These are phyloP conservation scores for Eucalyptus sp. DNA, from an alignment of 345 rosid genomes.

Conservation along the genomic window DNA sequence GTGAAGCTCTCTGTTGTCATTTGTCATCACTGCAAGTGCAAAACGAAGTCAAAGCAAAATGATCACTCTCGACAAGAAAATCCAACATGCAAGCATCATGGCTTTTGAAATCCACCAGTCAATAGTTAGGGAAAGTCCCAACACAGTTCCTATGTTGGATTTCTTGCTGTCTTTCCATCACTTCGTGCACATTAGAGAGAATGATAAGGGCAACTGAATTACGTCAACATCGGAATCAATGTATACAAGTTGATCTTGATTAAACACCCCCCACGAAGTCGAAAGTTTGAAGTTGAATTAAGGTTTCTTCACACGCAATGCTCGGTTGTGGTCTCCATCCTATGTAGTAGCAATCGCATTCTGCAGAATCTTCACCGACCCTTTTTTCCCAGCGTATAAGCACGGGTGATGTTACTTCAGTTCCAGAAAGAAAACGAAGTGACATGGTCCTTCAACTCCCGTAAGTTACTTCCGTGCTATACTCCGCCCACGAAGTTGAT, in stretches of 20 bases:
- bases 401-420: neutral
- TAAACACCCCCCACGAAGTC: neutral
- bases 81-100: neutral
- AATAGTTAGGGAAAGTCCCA: neutral
- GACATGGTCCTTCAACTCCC: neutral
- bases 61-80: neutral
- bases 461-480: neutral
- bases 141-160: neutral
- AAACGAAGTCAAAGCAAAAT: neutral
- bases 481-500: neutral
- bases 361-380: neutral
- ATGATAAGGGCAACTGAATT: neutral
- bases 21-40: neutral
- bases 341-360: neutral
- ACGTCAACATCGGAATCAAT: neutral
- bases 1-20: neutral
- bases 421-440: neutral
- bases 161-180: neutral
- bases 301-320: neutral
- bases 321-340: neutral
- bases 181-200: neutral
- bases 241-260: neutral
- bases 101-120: neutral
- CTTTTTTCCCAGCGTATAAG: neutral
- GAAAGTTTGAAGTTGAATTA: neutral